Evolutionary conservation across 108 stramenopile species (phyloP), one percentile per base, ranked within the genome.

Genomic region (Cylindrotheca fusiformis): DNA sequence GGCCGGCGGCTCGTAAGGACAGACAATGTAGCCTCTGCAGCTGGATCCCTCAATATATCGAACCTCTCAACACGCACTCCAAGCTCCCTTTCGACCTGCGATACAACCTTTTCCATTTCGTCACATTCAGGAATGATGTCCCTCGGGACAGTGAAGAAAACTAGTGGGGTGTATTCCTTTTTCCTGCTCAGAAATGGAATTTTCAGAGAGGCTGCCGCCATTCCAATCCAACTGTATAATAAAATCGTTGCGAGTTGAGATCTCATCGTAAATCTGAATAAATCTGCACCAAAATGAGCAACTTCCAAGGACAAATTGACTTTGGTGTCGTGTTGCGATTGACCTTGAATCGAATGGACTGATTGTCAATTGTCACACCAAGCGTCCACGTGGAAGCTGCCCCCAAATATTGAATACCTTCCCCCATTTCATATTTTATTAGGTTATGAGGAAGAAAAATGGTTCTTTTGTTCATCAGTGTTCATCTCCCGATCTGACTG

Each of bases 131-230:
- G 71, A 66, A 78, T 83, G 10, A 60, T 52, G 20, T 82, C 85
- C 30, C 59, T 58, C 3, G 86, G 86, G 18, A 87, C 75, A 53
- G 73, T 86, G 72, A 92, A 88, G 70, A 87, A 88, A 29, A 87
- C 33, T 18, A 87, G 60, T 3, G 90, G 90, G 4, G 83, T 92
- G 70, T 88, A 88, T 36, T 66, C 63, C 45, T 68, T 55, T 52
- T 64, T 52, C n/a, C 19, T 18, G 12, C 65, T 63, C 22, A 78
- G 32, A 58, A 86, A 75, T n/a, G 80, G 76, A 21, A 77, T 49
- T 25, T 65, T 63, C 25, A 52, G 27, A 8, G 20, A 22, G 2
- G 60, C 60, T 19, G 47, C 10, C 48, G 60, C 47, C 46, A 60
- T 48, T 33, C 60, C 45, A 3, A 26, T 41, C 10, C 6, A 10